phyloP scores from a whole-genome alignment of 257 asterid genomes.

The Solanum clarkiae region DNA sequence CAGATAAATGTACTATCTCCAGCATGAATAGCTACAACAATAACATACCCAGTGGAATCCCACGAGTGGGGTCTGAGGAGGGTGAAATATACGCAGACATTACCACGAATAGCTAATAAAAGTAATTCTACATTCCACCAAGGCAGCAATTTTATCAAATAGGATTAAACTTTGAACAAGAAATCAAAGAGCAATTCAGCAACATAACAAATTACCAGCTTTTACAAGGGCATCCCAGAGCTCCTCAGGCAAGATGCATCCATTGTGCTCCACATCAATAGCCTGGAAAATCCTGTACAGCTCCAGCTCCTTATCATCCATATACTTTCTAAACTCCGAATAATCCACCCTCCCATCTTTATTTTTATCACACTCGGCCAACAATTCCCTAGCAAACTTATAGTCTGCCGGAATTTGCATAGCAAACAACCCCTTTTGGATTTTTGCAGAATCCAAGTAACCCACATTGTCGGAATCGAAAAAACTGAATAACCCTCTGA shows the following conservation, averaged over 20 bases:
- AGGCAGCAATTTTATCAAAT: no score
- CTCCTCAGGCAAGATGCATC: conserved; percentile 96
- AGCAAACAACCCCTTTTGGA: conserved; percentile 83
- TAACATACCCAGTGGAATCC: no score
- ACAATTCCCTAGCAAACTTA: conserved; percentile 90
- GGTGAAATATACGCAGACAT: no score
- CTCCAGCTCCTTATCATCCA: conserved; percentile 96
- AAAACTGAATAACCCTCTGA: conserved; percentile 57
- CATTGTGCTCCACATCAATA: conserved; percentile 90
- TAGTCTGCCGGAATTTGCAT: conserved; percentile 89
- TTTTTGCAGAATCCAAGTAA: conserved; percentile 53
- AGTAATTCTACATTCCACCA: neutral
- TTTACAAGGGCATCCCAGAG: conserved; percentile 91
- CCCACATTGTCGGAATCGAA: conserved; percentile 67
- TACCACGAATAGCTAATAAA: neutral
- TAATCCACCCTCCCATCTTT: conserved; percentile 94
- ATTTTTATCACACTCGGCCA: conserved; percentile 72
- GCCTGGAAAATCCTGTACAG: conserved; percentile 89
- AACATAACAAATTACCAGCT: conserved; percentile 35
- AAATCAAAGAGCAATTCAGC: neutral
- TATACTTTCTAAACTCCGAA: conserved; percentile 81
- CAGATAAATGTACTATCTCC: neutral
- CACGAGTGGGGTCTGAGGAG: no score
- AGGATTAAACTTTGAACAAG: neutral
- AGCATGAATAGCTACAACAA: neutral